Base-by-base conservation (phyloP, 2,329 filamentous ascomycete genomes). In the Hypoxylon sp. region DNA sequence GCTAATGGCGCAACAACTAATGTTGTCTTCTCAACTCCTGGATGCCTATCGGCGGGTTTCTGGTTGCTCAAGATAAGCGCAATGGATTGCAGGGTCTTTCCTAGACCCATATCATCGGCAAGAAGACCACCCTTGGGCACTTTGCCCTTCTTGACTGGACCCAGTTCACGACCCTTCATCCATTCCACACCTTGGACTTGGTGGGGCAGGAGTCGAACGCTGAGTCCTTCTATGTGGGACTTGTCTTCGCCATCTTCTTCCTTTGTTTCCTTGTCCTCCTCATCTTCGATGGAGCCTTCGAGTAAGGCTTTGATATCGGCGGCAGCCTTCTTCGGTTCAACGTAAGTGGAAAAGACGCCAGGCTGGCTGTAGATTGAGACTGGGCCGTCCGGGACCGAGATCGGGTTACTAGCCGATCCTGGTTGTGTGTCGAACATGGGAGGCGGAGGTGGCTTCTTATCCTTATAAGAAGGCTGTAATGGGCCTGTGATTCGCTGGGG, bases 31-130 rank as follows among this genome's bases (percentile, higher is more conserved):
- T 91, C 89, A 25, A 95, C 83, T 6, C 86, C 85, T 4, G 85
- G 83, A 14, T 88, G 85, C 48, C 87, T 85, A 65, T 85, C 81
- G 2, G 86, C 85, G 27, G 92, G 90, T 75, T 92, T 93, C 17
- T 89, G 88, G 75, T 98, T 97, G 61, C 87, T 92, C 40, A 99
- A 85, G 46, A 99, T 92, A 33, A 98, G 85, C 1, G 95, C 91
- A 64, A 99, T 92, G 0, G 95, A 94, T 81, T 99, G 96, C 13
- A 99, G 88, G 0, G 96, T 99, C 85, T 99, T 99, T 65, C 96
- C 96, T 13, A 98, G 84, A 72, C 95, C 95, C 95, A 98, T 97
- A 78, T 99, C 96, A 76, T 99, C 96, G 17, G 96, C 96, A 37
- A 99, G 86, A 70, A 99, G 97, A 17, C 96, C 96, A 37, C 96